These are phyloP conservation scores for Psidium friedrichsthalianum DNA, from an alignment of 345 rosid species.

Conservation along the genomic window DNA sequence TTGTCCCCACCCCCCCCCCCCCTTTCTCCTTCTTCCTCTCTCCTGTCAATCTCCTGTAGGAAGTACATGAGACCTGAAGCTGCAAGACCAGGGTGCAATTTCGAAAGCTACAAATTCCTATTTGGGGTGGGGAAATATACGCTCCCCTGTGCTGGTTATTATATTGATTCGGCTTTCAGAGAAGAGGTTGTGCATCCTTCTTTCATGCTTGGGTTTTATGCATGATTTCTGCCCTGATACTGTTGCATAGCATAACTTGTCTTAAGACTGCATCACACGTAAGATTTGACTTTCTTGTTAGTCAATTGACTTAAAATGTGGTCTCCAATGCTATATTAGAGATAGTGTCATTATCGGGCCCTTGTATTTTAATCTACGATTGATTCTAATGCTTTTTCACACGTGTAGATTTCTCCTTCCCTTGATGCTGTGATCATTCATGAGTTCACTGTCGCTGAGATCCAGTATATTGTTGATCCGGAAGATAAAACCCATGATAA, in stretches of 20 bases:
- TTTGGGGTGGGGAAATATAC: too few relatives aligned
- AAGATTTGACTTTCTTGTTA: neutral
- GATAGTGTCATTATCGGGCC: too few relatives aligned
- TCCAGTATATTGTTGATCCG: constrained; percentile 93
- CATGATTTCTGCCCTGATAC: neutral
- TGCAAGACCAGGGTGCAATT: constrained; percentile 5
- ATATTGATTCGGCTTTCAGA: constrained; percentile 41
- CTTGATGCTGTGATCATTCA: constrained; percentile 30
- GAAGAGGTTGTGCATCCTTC: constrained; percentile 52
- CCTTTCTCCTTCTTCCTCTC: too few relatives aligned
- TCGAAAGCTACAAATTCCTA: constrained; percentile 7
- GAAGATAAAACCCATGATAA: constrained; percentile 82
- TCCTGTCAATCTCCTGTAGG: constrained; percentile 19
- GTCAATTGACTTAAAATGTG: too few relatives aligned
- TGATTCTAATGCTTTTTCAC: neutral
- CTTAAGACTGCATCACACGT: too few relatives aligned
- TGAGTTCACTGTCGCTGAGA: constrained; percentile 88
- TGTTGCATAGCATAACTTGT: too few relatives aligned
- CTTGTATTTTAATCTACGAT: neutral
- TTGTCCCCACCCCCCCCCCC: too few relatives aligned
- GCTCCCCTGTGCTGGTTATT: constrained; percentile 50
- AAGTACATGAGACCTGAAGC: constrained; percentile 80
- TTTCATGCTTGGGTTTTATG: constrained; percentile 31
- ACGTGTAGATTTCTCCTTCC: neutral
- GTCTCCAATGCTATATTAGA: neutral